Evolutionary conservation across 2,329 filamentous ascomycete genomes (phyloP).

Genomic region (Elsinoe perseae): DNA sequence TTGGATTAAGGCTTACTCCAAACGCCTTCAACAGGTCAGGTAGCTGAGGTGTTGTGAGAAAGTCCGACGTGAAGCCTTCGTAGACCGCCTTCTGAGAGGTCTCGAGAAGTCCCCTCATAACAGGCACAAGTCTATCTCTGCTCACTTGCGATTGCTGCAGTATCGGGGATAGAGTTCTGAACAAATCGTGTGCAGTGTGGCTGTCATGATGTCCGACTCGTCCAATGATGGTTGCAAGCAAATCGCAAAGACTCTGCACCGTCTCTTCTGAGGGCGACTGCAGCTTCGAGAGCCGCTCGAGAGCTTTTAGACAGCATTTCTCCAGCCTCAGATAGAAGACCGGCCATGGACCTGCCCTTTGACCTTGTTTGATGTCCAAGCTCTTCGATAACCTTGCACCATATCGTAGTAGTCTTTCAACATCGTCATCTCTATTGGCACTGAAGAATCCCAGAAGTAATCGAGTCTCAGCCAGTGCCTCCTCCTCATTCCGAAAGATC

Average conservation of each 20-base stretch:
- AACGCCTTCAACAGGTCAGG: slow-evolving; percentile 24
- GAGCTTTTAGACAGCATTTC: slow-evolving; percentile 31
- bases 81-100: slow-evolving; percentile 29
- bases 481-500: slow-evolving; percentile 33
- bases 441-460: slow-evolving; percentile 39
- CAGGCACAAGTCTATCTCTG: background rate
- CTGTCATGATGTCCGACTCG: background rate
- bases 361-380: slow-evolving; percentile 20
- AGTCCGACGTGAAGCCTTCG: slow-evolving; percentile 34
- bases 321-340: slow-evolving; percentile 36
- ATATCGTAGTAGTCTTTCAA: slow-evolving; percentile 35
- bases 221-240: background rate
- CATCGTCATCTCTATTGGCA: slow-evolving; percentile 32
- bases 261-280: background rate
- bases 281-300: slow-evolving; percentile 16
- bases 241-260: background rate
- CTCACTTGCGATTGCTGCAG: background rate
- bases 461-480: slow-evolving; percentile 35
- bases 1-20: slow-evolving; percentile 21
- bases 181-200: background rate
- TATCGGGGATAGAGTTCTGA: background rate
- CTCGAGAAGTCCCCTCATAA: slow-evolving; percentile 21
- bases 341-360: slow-evolving; percentile 32
- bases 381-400: slow-evolving; percentile 32
- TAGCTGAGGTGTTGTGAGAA: slow-evolving; percentile 24